Conservation (phyloP, 768 basidiomycete species). For the Mycena albidolilacea region DNA sequence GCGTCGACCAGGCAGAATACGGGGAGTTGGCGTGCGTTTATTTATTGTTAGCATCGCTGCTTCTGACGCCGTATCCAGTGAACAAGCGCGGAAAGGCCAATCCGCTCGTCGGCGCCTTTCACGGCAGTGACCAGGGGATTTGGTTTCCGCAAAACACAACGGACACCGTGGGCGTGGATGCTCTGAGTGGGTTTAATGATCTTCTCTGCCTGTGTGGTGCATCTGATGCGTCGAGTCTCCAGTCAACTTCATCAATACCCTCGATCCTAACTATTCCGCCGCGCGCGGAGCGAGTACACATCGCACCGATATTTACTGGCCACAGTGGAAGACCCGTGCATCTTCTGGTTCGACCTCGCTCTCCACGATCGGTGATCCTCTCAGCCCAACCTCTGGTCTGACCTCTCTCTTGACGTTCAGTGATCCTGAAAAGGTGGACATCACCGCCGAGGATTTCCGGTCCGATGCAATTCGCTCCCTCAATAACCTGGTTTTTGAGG, state of each 20-base stretch:
- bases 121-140: neutral
- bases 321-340: neutral
- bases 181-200: neutral
- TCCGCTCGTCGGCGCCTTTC: neutral
- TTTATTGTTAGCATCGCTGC: neutral
- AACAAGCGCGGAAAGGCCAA: slow-evolving; percentile 17
- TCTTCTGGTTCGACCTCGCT: neutral
- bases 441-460: neutral
- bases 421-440: neutral
- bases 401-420: neutral
- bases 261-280: slow-evolving; percentile 1
- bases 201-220: neutral
- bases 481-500: no score
- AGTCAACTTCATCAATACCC: slow-evolving; percentile 20
- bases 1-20: neutral
- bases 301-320: neutral
- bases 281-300: neutral
- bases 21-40: neutral
- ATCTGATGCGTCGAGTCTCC: neutral
- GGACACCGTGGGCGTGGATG: neutral
- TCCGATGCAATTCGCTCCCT: neutral
- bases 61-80: neutral
- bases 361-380: no score
- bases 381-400: no score
- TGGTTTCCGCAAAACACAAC: slow-evolving; percentile 6